Evolutionary conservation across 2,329 filamentous ascomycete species (phyloP).

Genomic region (Penicillium sp.): DNA sequence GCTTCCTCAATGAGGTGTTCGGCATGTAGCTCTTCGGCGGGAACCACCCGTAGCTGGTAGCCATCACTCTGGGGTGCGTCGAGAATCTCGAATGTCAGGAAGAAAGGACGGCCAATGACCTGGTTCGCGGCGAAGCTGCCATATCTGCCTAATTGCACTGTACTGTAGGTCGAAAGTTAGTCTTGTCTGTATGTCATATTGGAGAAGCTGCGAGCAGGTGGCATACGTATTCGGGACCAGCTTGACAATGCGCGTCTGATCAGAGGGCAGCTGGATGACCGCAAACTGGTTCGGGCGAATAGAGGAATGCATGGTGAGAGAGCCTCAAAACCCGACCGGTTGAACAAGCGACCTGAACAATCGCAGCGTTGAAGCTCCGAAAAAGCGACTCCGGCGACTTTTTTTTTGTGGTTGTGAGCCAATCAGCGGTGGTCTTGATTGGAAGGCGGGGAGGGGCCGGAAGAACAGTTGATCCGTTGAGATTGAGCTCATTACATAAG

Average conservation of each 20-base stretch:
- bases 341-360: not conserved
- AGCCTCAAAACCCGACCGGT: not conserved
- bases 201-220: conserved; percentile 11
- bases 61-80: conserved; percentile 71
- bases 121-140: conserved; percentile 88
- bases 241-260: conserved; percentile 63
- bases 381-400: conserved; percentile 6
- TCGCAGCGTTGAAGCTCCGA: conserved; percentile 1
- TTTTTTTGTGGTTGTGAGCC: conserved; percentile 5
- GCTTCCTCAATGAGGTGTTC: conserved; percentile 67
- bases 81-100: conserved; percentile 88
- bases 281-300: conserved; percentile 47
- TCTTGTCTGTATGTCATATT: too few species aligned
- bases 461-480: not conserved
- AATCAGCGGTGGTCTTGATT: not conserved
- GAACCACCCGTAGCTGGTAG: conserved; percentile 74
- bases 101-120: conserved; percentile 86
- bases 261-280: conserved; percentile 57
- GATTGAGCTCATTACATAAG: not conserved
- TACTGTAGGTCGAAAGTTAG: conserved; percentile 57
- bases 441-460: not conserved
- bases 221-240: conserved; percentile 70
- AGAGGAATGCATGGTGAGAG: conserved; percentile 45
- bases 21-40: conserved; percentile 80
- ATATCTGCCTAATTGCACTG: conserved; percentile 89